Percentiles rank a stretch among this genome's conserved stretches.
phyloP scores from a whole-genome alignment of 306 rosid genomes.

The Rosa multiflora region DNA sequence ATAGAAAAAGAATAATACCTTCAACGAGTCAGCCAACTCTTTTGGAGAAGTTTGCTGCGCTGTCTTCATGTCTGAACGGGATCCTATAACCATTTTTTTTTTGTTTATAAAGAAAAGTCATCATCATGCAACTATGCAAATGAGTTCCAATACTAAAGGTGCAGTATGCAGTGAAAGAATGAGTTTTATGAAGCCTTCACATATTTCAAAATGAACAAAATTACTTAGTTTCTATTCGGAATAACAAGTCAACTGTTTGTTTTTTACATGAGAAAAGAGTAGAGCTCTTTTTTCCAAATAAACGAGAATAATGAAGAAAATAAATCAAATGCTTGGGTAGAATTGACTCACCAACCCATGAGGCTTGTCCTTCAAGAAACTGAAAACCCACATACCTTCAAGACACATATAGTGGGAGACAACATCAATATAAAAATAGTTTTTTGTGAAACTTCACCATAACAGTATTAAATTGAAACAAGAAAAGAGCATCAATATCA shows the following conservation, averaged over 20 bases:
- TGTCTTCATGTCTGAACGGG: constrained; percentile 27
- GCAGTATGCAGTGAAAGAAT: constrained; percentile 2
- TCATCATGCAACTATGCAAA: neutral
- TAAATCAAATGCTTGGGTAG: constrained; percentile 49
- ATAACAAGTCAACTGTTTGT: neutral
- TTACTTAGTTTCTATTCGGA: neutral
- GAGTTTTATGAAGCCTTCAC: neutral
- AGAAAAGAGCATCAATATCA: neutral
- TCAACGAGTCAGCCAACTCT: constrained; percentile 51
- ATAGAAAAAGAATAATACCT: constrained; percentile 44
- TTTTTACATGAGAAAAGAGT: neutral
- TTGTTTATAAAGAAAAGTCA: neutral
- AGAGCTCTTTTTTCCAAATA: neutral
- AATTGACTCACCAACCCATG: constrained; percentile 44
- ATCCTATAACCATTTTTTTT: constrained; percentile 20
- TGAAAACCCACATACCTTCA: constrained; percentile 88
- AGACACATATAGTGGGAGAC: constrained; percentile 18
- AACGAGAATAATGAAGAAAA: constrained; percentile 7
- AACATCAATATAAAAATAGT: constrained; percentile 16
- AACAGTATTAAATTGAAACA: neutral
- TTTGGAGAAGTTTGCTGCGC: constrained; percentile 42
- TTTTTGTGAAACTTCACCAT: constrained; percentile 13
- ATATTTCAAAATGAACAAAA: neutral
- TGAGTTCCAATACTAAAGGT: neutral
- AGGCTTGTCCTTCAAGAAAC: constrained; percentile 51